These are phyloP conservation scores for Endothia cerciana DNA, from an alignment of 2,329 filamentous ascomycete species.

Conservation along the genomic window DNA sequence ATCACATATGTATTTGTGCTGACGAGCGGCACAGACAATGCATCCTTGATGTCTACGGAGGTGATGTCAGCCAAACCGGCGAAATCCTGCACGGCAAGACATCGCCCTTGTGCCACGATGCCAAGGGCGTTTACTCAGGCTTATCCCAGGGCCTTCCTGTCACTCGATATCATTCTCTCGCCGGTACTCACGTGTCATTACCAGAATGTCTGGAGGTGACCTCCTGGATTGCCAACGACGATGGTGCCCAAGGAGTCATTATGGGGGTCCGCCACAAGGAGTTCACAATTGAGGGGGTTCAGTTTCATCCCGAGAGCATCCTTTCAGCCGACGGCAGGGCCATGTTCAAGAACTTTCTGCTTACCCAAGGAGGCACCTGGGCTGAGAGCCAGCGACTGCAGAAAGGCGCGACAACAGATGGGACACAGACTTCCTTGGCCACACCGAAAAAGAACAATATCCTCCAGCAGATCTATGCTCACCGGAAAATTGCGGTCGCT, in stretches of 20 bases:
- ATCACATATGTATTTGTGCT: conserved; percentile 30
- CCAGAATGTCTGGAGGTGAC: conserved; percentile 86
- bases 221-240: conserved; percentile 81
- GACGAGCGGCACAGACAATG: conserved; percentile 67
- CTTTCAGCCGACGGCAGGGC: conserved; percentile 83
- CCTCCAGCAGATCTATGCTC: conserved; percentile 85
- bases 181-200: conserved; percentile 85
- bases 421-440: neutral
- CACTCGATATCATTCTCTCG: conserved; percentile 94
- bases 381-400: conserved; percentile 70
- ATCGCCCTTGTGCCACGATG: conserved; percentile 85
- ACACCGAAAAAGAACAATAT: conserved; percentile 70
- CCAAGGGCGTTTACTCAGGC: conserved; percentile 87
- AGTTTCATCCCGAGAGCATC: conserved; percentile 98
- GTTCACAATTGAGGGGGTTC: conserved; percentile 89
- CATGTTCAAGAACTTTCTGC: conserved; percentile 93
- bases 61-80: conserved; percentile 87
- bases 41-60: conserved; percentile 92
- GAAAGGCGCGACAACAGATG: conserved; percentile 42
- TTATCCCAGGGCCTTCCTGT: conserved; percentile 81
- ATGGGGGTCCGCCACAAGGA: conserved; percentile 97
- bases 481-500: conserved; percentile 74
- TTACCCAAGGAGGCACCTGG: conserved; percentile 90
- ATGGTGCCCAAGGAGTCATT: conserved; percentile 82
- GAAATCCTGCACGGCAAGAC: conserved; percentile 98